These are phyloP conservation scores for Fraxinus sp. DNA, from an alignment of 305 asterid species.

Conservation along the genomic window DNA sequence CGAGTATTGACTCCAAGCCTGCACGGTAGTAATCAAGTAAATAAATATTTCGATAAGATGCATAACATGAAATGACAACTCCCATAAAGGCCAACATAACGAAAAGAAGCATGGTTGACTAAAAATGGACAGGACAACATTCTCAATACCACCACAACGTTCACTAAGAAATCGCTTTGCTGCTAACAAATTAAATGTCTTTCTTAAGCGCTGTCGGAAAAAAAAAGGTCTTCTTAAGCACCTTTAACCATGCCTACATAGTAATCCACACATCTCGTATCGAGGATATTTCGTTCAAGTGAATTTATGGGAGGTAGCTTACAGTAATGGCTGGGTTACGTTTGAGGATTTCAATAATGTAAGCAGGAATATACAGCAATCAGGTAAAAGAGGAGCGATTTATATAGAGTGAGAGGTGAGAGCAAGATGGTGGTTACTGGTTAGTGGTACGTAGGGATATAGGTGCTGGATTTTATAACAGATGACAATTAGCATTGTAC, in stretches of 20 bases:
- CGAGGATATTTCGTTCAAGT: background rate
- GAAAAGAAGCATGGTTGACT: background rate
- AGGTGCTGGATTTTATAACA: background rate
- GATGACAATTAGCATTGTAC: background rate
- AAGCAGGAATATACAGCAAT: background rate
- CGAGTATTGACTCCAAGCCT: constrained; percentile 63
- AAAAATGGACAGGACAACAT: background rate
- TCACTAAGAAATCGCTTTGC: background rate
- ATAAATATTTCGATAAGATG: background rate
- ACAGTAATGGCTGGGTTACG: background rate
- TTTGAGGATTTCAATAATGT: background rate
- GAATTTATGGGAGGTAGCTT: background rate
- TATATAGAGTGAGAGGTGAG: background rate
- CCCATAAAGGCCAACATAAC: background rate
- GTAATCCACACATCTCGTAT: background rate
- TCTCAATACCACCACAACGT: background rate
- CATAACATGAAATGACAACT: background rate
- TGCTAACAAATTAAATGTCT: background rate
- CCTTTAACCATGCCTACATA: background rate
- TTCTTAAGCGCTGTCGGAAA: background rate
- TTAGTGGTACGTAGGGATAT: background rate
- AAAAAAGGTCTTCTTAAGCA: background rate
- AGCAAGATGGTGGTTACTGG: background rate
- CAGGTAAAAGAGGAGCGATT: background rate
- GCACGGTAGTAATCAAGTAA: constrained; percentile 26